Evolutionary conservation across 306 rosid species (phyloP).

Genomic region (Chamaecrista fasciculata): DNA sequence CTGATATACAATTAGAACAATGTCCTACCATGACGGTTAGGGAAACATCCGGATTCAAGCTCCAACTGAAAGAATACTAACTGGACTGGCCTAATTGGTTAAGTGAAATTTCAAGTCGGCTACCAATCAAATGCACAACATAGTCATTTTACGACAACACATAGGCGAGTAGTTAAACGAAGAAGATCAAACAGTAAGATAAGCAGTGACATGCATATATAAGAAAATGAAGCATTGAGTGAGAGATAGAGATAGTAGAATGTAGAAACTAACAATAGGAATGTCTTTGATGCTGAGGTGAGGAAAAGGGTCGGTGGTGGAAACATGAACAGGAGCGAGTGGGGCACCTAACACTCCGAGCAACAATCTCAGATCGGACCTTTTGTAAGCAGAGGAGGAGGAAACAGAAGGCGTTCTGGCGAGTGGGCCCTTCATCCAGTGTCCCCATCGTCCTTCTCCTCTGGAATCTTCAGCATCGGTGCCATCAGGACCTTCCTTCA

Average conservation of each 20-base stretch:
- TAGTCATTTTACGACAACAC: neutral
- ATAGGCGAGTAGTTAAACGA: neutral
- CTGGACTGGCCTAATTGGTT: neutral
- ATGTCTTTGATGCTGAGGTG: constrained; percentile 95
- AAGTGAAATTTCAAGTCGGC: neutral
- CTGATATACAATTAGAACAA: neutral
- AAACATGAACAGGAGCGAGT: constrained; percentile 86
- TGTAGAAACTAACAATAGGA: constrained; percentile 72
- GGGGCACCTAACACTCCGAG: constrained; percentile 98
- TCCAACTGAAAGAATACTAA: neutral
- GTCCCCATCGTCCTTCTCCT: constrained; percentile 81
- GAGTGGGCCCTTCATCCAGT: constrained; percentile 88
- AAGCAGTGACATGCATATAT: neutral
- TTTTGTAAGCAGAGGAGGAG: constrained; percentile 58
- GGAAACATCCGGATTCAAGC: neutral
- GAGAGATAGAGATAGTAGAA: neutral
- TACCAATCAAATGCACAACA: neutral
- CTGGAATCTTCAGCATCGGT: constrained; percentile 61
- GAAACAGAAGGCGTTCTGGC: constrained; percentile 73
- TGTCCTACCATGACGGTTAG: neutral
- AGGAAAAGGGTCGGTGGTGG: constrained; percentile 76
- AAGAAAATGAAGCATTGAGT: neutral
- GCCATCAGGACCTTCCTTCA: constrained; percentile 92
- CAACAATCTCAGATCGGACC: constrained; percentile 90
- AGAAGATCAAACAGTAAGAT: neutral